phyloP scores from a whole-genome alignment of 345 rosid species.

The Arabidopsis arenosa region DNA sequence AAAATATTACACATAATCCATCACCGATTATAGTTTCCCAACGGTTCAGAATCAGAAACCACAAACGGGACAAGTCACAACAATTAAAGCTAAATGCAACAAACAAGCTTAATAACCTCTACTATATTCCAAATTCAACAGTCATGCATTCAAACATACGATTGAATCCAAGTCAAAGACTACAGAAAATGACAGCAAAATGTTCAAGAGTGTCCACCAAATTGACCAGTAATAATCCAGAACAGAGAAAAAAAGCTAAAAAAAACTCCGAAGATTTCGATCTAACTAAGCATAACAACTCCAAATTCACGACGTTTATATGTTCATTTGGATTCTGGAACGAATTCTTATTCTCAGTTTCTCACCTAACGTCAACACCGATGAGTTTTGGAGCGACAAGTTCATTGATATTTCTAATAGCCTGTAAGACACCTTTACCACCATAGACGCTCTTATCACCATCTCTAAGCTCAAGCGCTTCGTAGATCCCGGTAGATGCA shows the following conservation, averaged over 20 bases:
- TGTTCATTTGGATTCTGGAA: background rate
- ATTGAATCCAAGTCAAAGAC: conserved; percentile 12
- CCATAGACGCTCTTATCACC: conserved; percentile 85
- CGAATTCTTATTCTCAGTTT: background rate
- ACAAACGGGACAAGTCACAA: background rate
- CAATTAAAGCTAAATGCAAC: background rate
- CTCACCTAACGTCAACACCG: conserved; percentile 90
- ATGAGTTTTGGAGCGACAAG: conserved; percentile 85
- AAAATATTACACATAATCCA: background rate
- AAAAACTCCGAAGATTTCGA: background rate
- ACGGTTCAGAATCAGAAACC: background rate
- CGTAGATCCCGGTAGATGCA: conserved; percentile 97
- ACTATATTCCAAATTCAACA: background rate
- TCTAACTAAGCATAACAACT: conserved; percentile 10
- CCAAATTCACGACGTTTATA: conserved; percentile 10
- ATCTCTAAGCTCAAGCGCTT: conserved; percentile 94
- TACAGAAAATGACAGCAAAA: background rate
- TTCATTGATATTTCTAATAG: conserved; percentile 76
- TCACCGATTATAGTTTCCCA: background rate
- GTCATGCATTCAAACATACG: background rate
- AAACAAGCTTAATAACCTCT: background rate
- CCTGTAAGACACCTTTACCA: conserved; percentile 89
- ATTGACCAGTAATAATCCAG: background rate
- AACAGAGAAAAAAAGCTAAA: background rate
- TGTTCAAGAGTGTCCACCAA: background rate